Evolutionary conservation across 305 asterid genomes (phyloP).

Genomic region (Nicotiana rustica): DNA sequence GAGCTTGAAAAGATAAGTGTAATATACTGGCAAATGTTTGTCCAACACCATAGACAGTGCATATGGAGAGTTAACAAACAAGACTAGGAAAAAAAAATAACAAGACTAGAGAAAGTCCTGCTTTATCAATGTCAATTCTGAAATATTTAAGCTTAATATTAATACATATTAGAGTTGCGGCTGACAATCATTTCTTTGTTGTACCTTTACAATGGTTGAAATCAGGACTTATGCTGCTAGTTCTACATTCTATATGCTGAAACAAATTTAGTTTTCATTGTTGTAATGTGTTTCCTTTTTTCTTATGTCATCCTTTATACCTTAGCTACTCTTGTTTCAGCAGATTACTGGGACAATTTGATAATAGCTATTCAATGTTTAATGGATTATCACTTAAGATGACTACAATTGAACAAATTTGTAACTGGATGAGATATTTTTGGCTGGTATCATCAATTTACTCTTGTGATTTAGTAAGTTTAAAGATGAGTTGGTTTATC

Average conservation of each 20-base stretch:
- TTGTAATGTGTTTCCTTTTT: slow-evolving; percentile 5
- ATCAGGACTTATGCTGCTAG: slow-evolving; percentile 13
- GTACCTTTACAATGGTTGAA: background rate
- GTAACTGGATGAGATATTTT: too few relatives aligned
- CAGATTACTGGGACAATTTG: too few relatives aligned
- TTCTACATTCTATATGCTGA: background rate
- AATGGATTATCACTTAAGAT: too few relatives aligned
- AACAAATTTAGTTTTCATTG: slow-evolving; percentile 7
- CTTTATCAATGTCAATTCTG: slow-evolving; percentile 25
- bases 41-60: background rate
- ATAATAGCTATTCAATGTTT: too few relatives aligned
- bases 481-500: too few relatives aligned
- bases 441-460: too few relatives aligned
- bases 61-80: slow-evolving; percentile 24
- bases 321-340: slow-evolving; percentile 15
- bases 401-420: too few relatives aligned
- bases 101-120: background rate
- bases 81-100: background rate
- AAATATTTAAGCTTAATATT: slow-evolving; percentile 9
- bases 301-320: slow-evolving; percentile 1
- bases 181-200: background rate
- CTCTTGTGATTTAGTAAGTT: too few relatives aligned
- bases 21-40: background rate
- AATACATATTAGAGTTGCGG: background rate
- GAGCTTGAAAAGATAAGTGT: background rate